A percentile compares a stretch with the other conserved stretches of the same genome.
phyloP scores from a whole-genome alignment of 139 green algal genomes.

The Tetratostichococcus sp. region DNA sequence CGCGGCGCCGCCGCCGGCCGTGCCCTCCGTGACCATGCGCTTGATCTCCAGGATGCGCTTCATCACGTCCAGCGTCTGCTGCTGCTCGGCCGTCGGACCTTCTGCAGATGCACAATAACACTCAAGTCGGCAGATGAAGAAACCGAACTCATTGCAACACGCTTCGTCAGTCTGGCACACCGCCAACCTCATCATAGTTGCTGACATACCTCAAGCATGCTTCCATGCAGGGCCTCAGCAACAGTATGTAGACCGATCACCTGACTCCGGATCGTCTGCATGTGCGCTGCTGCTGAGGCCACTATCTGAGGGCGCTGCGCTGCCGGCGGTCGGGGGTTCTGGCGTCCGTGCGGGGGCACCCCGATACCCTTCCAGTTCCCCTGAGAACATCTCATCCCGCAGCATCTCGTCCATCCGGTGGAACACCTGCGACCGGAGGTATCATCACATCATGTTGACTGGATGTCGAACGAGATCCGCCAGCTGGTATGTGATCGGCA shows the following conservation, averaged over 20 bases:
- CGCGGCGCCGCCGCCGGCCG: no score
- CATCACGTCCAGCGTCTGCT: neutral
- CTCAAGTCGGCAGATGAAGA: no score
- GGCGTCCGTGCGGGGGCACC: neutral
- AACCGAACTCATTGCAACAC: no score
- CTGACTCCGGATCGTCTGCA: no score
- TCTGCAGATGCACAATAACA: neutral
- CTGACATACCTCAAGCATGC: neutral
- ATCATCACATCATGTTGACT: no score
- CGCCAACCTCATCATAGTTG: no score
- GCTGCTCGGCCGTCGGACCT: neutral
- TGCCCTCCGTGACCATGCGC: conserved; percentile 7
- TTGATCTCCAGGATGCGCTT: conserved; percentile 16
- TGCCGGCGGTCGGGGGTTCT: neutral
- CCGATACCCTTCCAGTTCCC: conserved; percentile 38
- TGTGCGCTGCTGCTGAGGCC: neutral
- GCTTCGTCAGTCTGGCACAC: no score
- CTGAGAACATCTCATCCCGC: conserved; percentile 43
- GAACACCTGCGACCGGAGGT: conserved; percentile 63
- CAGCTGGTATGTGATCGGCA: no score
- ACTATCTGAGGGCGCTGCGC: neutral
- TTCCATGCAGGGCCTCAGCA: neutral
- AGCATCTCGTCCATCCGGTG: conserved; percentile 79
- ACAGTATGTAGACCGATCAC: no score
- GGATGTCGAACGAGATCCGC: no score